Percentiles rank a stretch among this genome's conserved stretches.
These are phyloP conservation scores for Dysphania ambrosioides DNA, from an alignment of 148 eudicot species.

Conservation along the genomic window DNA sequence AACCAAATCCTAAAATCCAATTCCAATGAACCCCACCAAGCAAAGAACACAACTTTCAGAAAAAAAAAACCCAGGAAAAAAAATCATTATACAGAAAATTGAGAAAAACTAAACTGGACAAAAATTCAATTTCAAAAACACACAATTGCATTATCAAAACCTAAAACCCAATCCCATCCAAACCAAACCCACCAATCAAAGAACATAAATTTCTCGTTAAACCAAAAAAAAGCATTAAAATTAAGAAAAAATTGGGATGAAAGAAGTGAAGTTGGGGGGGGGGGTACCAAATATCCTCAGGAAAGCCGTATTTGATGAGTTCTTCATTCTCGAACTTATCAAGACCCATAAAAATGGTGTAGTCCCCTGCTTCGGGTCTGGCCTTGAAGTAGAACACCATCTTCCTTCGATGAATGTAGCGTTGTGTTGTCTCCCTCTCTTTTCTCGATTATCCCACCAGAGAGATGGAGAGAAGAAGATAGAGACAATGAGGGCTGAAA, in stretches of 20 bases:
- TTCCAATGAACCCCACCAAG: too few relatives aligned
- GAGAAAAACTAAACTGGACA: too few relatives aligned
- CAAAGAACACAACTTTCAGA: too few relatives aligned
- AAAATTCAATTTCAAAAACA: background rate
- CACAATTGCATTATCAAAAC: background rate
- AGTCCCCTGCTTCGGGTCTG: conserved; percentile 87
- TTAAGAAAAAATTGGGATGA: background rate
- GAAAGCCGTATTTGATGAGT: conserved; percentile 93
- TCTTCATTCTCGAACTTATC: conserved; percentile 95
- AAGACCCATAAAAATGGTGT: conserved; percentile 94
- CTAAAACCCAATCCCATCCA: background rate
- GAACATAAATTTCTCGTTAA: background rate
- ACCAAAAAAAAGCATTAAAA: background rate
- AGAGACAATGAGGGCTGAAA: background rate
- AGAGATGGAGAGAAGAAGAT: conserved; percentile 4
- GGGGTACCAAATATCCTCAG: conserved; percentile 91
- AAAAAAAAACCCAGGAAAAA: too few relatives aligned
- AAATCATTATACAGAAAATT: too few relatives aligned
- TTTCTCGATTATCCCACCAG: background rate
- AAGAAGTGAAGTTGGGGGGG: too few relatives aligned
- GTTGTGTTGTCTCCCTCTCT: background rate
- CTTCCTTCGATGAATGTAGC: conserved; percentile 14
- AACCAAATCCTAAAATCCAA: too few relatives aligned
- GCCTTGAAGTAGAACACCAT: conserved; percentile 99
- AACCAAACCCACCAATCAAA: conserved; percentile 12